Conservation (phyloP, 164 flowering plant species). For the Annona cherimola region DNA sequence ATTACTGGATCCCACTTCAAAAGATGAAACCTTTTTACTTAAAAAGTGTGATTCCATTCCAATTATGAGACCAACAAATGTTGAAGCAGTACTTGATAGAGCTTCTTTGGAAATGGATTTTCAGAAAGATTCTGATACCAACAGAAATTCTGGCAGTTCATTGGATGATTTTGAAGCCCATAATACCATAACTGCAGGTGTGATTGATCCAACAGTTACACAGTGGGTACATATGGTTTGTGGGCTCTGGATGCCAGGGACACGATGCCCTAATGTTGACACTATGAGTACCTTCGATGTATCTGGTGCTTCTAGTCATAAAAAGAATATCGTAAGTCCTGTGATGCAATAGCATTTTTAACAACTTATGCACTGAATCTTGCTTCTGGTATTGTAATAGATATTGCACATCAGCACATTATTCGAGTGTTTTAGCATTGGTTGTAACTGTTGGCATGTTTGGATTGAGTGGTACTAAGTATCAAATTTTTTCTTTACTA, state of each 20-base stretch:
- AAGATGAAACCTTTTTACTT: conserved; percentile 7
- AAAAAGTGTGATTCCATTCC: conserved; percentile 13
- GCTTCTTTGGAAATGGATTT: conserved; percentile 14
- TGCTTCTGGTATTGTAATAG: not conserved
- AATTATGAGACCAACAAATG: conserved; percentile 10
- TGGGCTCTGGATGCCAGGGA: conserved; percentile 71
- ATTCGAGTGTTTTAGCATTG: not conserved
- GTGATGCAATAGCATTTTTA: not conserved
- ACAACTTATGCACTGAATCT: not conserved
- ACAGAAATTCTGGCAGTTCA: conserved; percentile 5
- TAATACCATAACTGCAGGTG: conserved; percentile 44
- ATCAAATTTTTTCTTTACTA: no score
- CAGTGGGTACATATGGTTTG: conserved; percentile 80
- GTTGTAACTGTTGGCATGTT: no score
- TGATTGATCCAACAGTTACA: conserved; percentile 39
- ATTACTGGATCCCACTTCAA: conserved; percentile 7
- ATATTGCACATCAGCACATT: not conserved
- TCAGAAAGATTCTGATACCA: conserved; percentile 8
- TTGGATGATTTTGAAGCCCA: conserved; percentile 17
- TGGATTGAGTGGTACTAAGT: no score
- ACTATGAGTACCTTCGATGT: conserved; percentile 74
- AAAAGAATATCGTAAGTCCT: conserved; percentile 31
- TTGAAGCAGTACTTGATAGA: conserved; percentile 5
- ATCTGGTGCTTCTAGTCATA: conserved; percentile 40
- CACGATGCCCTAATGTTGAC: conserved; percentile 65